These are phyloP conservation scores for Ambrosiella xylebori DNA, from an alignment of 2,329 filamentous ascomycete genomes.

Conservation along the genomic window DNA sequence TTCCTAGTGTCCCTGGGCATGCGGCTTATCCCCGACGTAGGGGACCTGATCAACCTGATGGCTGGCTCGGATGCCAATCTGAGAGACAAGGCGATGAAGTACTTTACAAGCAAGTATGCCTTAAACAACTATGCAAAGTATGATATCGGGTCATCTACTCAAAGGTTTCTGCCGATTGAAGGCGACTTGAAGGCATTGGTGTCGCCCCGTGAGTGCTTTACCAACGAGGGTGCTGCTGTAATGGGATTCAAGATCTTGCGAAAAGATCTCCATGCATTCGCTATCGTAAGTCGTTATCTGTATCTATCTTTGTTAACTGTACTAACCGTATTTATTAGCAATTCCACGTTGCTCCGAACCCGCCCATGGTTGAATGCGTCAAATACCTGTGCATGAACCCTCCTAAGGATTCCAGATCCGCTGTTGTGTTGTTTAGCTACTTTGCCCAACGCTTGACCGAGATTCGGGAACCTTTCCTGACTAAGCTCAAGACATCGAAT, in stretches of 20 bases:
- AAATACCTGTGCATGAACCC: constrained; percentile 54
- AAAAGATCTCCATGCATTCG: constrained; percentile 61
- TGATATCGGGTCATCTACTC: constrained; percentile 36
- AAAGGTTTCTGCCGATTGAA: constrained; percentile 56
- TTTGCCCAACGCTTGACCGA: constrained; percentile 64
- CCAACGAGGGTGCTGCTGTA: constrained; percentile 56
- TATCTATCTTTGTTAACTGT: neutral
- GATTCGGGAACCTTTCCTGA: constrained; percentile 42
- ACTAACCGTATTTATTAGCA: constrained; percentile 28
- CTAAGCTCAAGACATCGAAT: constrained; percentile 42
- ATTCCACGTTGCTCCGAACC: constrained; percentile 73
- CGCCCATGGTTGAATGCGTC: constrained; percentile 60
- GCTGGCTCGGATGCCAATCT: constrained; percentile 39
- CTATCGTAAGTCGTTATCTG: constrained; percentile 27
- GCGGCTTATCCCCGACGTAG: constrained; percentile 49
- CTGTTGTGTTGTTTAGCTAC: constrained; percentile 62
- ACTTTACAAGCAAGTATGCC: constrained; percentile 68
- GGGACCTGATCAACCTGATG: constrained; percentile 66
- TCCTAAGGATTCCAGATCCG: constrained; percentile 48
- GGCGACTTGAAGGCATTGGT: constrained; percentile 49
- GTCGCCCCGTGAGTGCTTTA: constrained; percentile 61
- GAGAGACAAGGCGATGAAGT: constrained; percentile 55
- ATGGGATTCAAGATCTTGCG: constrained; percentile 68
- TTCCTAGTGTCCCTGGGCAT: constrained; percentile 63
- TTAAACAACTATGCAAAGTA: constrained; percentile 56